Percentiles rank a stretch among this genome's conserved stretches.
phyloP scores from a whole-genome alignment of 2,329 filamentous ascomycete genomes.

The Parastagonospora avenae region DNA sequence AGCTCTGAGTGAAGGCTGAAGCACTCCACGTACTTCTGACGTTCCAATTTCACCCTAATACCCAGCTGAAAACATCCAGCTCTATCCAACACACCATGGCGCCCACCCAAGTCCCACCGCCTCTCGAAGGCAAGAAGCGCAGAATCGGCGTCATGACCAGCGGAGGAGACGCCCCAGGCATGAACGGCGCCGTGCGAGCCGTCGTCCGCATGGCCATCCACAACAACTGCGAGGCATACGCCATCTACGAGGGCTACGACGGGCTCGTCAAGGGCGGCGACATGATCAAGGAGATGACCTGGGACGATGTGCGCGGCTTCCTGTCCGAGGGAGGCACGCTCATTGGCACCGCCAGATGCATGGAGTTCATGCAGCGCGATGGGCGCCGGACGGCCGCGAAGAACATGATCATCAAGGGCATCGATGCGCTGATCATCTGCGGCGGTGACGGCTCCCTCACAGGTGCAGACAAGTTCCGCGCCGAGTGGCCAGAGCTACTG shows the following conservation, averaged over 20 bases:
- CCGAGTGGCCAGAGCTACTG: conserved; percentile 88
- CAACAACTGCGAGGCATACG: conserved; percentile 60
- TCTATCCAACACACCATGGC: conserved; percentile 27
- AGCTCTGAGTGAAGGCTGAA: not conserved
- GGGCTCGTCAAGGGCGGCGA: conserved; percentile 88
- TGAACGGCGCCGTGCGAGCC: conserved; percentile 89
- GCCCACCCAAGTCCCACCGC: conserved; percentile 37
- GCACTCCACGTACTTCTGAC: not conserved
- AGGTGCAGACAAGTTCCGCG: conserved; percentile 89
- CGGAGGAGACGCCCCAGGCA: conserved; percentile 90
- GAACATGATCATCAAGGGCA: conserved; percentile 91
- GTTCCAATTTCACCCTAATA: not conserved
- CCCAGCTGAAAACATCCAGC: not conserved
- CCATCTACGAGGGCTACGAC: conserved; percentile 88
- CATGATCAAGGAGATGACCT: conserved; percentile 84
- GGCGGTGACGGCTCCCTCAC: conserved; percentile 91
- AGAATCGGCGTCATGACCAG: conserved; percentile 91
- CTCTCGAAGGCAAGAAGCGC: conserved; percentile 58
- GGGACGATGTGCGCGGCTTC: conserved; percentile 94
- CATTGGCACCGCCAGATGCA: conserved; percentile 93
- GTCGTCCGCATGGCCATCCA: conserved; percentile 91
- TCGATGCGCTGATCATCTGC: conserved; percentile 95
- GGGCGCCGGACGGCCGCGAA: conserved; percentile 86
- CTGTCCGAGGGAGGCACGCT: conserved; percentile 92
- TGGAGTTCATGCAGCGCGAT: conserved; percentile 85